phyloP scores from a whole-genome alignment of 2,329 filamentous ascomycete species.

The Periglandula ipomoeae region DNA sequence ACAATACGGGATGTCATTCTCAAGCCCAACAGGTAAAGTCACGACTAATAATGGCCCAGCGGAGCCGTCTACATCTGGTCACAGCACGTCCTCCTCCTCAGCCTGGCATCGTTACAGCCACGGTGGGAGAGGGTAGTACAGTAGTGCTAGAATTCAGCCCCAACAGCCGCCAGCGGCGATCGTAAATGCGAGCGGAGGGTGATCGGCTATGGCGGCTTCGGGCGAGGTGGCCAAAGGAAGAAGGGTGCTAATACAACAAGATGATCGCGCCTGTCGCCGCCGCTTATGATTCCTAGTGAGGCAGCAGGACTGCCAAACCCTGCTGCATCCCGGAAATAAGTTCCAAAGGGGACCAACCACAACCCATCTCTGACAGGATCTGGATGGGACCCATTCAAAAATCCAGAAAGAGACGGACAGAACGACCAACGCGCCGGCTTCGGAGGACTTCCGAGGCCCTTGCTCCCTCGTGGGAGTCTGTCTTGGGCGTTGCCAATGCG shows the following conservation, averaged over 20 bases:
- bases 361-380: not conserved
- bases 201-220: not conserved
- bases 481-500: not conserved
- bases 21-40: too few relatives aligned
- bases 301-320: not conserved
- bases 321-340: not conserved
- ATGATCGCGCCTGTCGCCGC: too few relatives aligned
- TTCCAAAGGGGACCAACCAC: not conserved
- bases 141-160: too few relatives aligned
- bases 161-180: too few relatives aligned
- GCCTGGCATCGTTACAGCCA: too few relatives aligned
- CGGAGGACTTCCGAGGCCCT: not conserved
- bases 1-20: too few relatives aligned
- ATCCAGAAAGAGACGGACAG: not conserved
- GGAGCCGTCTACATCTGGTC: too few relatives aligned
- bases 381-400: not conserved
- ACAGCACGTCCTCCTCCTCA: too few relatives aligned
- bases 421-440: not conserved
- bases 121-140: too few relatives aligned
- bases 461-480: not conserved
- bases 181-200: not conserved
- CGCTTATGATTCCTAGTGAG: too few relatives aligned
- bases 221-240: not conserved
- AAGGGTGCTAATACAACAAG: not conserved
- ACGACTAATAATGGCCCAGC: too few relatives aligned